A percentile compares a stretch with the other conserved stretches of the same genome.
phyloP scores from a whole-genome alignment of 495 filamentous ascomycete genomes.

The Geopyxis carbonaria region DNA sequence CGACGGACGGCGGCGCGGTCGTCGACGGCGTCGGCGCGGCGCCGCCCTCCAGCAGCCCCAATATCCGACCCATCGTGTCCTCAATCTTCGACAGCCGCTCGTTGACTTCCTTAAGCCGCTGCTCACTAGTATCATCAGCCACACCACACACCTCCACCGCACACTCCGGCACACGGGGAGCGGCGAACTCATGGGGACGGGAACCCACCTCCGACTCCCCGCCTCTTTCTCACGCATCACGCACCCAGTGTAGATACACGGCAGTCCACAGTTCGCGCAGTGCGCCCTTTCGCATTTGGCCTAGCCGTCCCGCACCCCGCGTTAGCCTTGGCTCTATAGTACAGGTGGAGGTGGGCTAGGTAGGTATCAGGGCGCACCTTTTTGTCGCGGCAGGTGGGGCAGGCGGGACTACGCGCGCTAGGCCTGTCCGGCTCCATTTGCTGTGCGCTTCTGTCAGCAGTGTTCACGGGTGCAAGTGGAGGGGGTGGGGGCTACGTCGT shows the following conservation, averaged over 20 bases:
- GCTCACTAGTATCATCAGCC: slow-evolving; percentile 8
- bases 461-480: not conserved
- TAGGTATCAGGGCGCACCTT: slow-evolving; percentile 10
- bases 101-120: slow-evolving; percentile 23
- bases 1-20: too few relatives aligned
- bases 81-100: slow-evolving; percentile 23
- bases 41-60: slow-evolving; percentile 13
- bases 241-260: slow-evolving; percentile 20
- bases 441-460: not conserved
- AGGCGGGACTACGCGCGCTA: too few relatives aligned
- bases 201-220: slow-evolving; percentile 16
- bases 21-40: too few relatives aligned
- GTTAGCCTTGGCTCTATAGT: not conserved
- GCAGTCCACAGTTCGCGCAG: slow-evolving; percentile 21
- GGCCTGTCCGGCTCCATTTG: too few relatives aligned
- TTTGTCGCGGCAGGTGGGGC: slow-evolving; percentile 24
- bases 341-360: not conserved
- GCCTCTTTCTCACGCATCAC: slow-evolving; percentile 25
- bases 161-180: not conserved
- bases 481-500: too few relatives aligned
- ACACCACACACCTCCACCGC: not conserved
- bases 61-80: slow-evolving; percentile 16
- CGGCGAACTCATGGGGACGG: not conserved
- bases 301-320: slow-evolving; percentile 20
- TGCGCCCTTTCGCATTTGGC: slow-evolving; percentile 20